Conservation (phyloP, 2,329 filamentous ascomycete genomes). For the Myriosclerotinia duriaeana region DNA sequence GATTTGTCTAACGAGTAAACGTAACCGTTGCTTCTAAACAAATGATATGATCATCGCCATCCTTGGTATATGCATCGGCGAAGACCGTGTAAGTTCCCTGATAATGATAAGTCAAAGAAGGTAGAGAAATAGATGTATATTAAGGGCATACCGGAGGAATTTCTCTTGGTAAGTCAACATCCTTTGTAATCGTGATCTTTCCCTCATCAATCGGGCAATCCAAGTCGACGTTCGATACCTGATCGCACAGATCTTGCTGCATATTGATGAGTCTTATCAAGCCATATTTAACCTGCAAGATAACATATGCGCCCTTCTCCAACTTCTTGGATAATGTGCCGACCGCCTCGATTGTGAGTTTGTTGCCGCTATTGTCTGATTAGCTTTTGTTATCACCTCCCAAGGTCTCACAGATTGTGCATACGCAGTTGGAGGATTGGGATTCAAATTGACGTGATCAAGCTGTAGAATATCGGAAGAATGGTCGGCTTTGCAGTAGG, state of each 20-base stretch:
- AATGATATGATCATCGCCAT: slow-evolving; percentile 69
- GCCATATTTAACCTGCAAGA: slow-evolving; percentile 88
- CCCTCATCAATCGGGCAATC: slow-evolving; percentile 86
- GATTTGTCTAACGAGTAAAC: slow-evolving; percentile 46
- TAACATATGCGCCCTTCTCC: slow-evolving; percentile 75
- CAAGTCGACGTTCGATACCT: slow-evolving; percentile 83
- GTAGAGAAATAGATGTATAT: background rate
- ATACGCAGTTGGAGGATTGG: slow-evolving; percentile 86
- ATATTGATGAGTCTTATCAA: slow-evolving; percentile 85
- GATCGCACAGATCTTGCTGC: slow-evolving; percentile 81
- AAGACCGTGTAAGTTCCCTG: slow-evolving; percentile 88
- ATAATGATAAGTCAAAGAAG: slow-evolving; percentile 20
- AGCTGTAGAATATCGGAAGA: slow-evolving; percentile 71
- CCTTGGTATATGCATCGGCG: slow-evolving; percentile 77
- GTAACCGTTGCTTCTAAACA: slow-evolving; percentile 76
- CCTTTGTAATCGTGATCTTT: slow-evolving; percentile 69
- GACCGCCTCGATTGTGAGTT: slow-evolving; percentile 73
- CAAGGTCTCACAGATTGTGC: slow-evolving; percentile 41
- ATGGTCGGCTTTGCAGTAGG: slow-evolving; percentile 69
- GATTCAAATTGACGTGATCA: slow-evolving; percentile 73
- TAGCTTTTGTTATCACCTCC: slow-evolving; percentile 29
- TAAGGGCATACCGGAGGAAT: slow-evolving; percentile 78
- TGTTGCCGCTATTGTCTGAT: slow-evolving; percentile 61
- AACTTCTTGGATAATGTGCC: slow-evolving; percentile 74
- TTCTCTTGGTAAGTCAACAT: slow-evolving; percentile 78